phyloP scores from a whole-genome alignment of 176 grass and related monocot species.

The Rhynchospora tenuis region DNA sequence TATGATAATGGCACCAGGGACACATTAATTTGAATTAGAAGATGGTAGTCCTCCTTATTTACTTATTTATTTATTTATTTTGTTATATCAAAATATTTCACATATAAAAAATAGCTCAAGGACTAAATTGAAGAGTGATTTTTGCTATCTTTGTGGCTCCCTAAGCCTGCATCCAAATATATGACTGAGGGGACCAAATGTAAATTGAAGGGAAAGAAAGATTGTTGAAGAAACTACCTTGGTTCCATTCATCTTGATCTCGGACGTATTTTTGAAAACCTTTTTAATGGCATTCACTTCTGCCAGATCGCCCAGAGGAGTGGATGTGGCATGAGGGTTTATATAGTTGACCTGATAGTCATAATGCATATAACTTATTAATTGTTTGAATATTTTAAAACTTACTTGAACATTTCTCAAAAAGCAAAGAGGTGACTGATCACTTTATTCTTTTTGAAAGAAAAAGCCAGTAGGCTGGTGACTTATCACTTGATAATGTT shows the following conservation, averaged over 20 bases:
- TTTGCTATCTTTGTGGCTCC: background rate
- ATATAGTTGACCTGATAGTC: slow-evolving; percentile 47
- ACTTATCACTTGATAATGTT: background rate
- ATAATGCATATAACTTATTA: background rate
- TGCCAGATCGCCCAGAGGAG: slow-evolving; percentile 33
- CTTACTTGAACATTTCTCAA: background rate
- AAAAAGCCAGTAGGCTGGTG: no score
- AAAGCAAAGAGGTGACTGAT: background rate
- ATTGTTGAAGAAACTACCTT: slow-evolving; percentile 31
- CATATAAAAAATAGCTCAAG: background rate
- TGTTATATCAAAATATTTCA: background rate
- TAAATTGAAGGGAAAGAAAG: background rate
- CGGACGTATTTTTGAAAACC: slow-evolving; percentile 32
- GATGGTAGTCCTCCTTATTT: background rate
- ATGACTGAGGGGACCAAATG: background rate
- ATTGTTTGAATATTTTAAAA: background rate
- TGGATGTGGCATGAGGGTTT: slow-evolving; percentile 60
- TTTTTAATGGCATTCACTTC: slow-evolving; percentile 39
- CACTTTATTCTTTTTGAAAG: no score
- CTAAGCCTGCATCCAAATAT: background rate
- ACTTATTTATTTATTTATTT: background rate
- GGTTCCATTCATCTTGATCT: slow-evolving; percentile 52
- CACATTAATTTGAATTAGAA: background rate
- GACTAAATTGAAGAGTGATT: background rate
- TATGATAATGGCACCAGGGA: background rate